Percentiles rank a stretch among this genome's conserved stretches.
Evolutionary conservation across 2,329 filamentous ascomycete species (phyloP).

Genomic region (Lecanoromycetidae sp.): DNA sequence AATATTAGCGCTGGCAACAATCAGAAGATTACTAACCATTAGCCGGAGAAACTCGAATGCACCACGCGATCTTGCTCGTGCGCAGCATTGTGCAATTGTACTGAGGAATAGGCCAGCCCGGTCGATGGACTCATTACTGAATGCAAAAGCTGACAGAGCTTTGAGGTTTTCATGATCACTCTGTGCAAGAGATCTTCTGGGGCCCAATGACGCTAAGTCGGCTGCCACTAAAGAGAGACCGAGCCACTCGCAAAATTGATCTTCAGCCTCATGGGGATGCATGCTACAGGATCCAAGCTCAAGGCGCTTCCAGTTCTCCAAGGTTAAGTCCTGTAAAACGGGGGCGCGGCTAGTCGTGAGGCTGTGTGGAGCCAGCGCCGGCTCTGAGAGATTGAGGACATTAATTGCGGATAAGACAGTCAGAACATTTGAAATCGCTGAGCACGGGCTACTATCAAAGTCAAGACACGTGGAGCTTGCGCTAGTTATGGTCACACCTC

Average conservation of each 20-base stretch:
- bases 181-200: background rate
- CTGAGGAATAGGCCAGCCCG: slow-evolving; percentile 1
- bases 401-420: slow-evolving; percentile 7
- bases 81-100: slow-evolving; percentile 9
- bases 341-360: background rate
- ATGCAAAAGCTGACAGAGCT: background rate
- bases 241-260: background rate
- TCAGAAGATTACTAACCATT: background rate
- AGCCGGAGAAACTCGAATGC: slow-evolving; percentile 6
- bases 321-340: slow-evolving; percentile 1
- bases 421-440: slow-evolving; percentile 7
- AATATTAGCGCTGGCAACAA: background rate
- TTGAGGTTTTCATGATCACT: background rate
- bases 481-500: no score
- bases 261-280: background rate
- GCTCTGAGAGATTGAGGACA: background rate
- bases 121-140: background rate
- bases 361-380: background rate
- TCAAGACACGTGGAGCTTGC: background rate
- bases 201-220: background rate
- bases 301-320: slow-evolving; percentile 6
- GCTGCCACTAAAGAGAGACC: slow-evolving; percentile 7
- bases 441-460: background rate
- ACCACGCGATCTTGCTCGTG: background rate
- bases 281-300: background rate